Evolutionary conservation across 179 eudicot genomes (phyloP).

Genomic region (Carnegiea gigantea): DNA sequence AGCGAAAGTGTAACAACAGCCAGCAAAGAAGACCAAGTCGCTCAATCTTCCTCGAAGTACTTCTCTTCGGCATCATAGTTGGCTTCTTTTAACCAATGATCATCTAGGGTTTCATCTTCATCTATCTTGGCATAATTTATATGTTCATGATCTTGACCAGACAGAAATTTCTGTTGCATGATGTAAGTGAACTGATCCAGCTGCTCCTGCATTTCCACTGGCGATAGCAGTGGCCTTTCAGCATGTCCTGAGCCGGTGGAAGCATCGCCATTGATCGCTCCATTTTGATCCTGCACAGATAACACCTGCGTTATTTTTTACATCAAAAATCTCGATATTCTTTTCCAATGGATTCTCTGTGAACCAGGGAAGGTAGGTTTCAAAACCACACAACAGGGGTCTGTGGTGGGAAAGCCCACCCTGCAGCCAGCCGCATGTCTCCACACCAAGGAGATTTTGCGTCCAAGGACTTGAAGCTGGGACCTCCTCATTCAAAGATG

Average conservation of each 20-base stretch:
- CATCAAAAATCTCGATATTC: background rate
- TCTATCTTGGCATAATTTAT: slow-evolving; percentile 77
- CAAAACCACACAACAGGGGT: background rate
- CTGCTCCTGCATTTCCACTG: slow-evolving; percentile 76
- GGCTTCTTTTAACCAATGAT: slow-evolving; percentile 87
- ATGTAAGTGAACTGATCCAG: slow-evolving; percentile 74
- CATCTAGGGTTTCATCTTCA: slow-evolving; percentile 78
- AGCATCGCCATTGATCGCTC: slow-evolving; percentile 19
- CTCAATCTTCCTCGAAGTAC: slow-evolving; percentile 73
- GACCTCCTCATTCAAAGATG: background rate
- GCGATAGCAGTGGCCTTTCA: slow-evolving; percentile 40
- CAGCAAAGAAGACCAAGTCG: background rate
- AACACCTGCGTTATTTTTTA: slow-evolving; percentile 21
- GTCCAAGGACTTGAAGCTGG: background rate
- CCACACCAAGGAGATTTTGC: background rate
- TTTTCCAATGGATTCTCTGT: background rate
- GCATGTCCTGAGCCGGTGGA: slow-evolving; percentile 19
- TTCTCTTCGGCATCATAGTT: slow-evolving; percentile 87
- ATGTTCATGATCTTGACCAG: slow-evolving; percentile 81
- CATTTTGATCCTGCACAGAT: slow-evolving; percentile 8
- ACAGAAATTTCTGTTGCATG: slow-evolving; percentile 85
- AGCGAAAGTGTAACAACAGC: too few species aligned
- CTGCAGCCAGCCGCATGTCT: background rate
- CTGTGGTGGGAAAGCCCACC: background rate
- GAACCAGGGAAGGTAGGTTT: background rate